Evolutionary conservation across 108 stramenopile species (phyloP).

Genomic region (Bacterosira constricta): DNA sequence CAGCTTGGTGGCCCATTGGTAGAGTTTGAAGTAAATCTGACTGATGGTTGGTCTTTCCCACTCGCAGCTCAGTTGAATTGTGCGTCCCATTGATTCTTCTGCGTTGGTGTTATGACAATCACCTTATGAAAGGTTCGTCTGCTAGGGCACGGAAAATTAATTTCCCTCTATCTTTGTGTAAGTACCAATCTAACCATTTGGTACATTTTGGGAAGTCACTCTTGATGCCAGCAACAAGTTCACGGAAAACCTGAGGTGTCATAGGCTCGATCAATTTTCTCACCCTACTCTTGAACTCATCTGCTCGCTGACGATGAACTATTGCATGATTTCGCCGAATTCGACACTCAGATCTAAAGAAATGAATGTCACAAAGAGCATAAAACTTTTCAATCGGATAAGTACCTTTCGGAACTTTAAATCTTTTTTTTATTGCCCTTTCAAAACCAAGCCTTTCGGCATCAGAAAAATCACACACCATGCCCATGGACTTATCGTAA

Average conservation of each 20-base stretch:
- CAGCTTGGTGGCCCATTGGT: background rate
- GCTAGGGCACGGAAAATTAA: background rate
- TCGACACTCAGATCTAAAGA: background rate
- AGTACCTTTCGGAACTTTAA: too few species aligned
- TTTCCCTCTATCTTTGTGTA: background rate
- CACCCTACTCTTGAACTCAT: background rate
- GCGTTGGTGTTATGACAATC: background rate
- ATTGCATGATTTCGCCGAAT: background rate
- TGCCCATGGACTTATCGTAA: background rate
- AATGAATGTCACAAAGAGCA: background rate
- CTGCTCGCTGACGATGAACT: background rate
- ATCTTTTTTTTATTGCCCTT: background rate
- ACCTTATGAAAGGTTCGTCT: background rate
- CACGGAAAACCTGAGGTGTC: background rate
- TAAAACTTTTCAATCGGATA: background rate
- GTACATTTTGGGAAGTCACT: background rate
- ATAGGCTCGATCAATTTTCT: background rate
- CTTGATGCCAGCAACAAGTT: background rate
- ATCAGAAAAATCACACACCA: constrained; percentile 8
- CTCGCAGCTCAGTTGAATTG: background rate
- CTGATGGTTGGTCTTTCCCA: background rate
- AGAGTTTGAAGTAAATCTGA: background rate
- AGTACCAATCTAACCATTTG: constrained; percentile 3
- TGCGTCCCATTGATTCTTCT: background rate
- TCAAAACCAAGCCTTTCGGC: background rate